phyloP scores from a whole-genome alignment of 257 asterid genomes.

The Solanum neorickii region DNA sequence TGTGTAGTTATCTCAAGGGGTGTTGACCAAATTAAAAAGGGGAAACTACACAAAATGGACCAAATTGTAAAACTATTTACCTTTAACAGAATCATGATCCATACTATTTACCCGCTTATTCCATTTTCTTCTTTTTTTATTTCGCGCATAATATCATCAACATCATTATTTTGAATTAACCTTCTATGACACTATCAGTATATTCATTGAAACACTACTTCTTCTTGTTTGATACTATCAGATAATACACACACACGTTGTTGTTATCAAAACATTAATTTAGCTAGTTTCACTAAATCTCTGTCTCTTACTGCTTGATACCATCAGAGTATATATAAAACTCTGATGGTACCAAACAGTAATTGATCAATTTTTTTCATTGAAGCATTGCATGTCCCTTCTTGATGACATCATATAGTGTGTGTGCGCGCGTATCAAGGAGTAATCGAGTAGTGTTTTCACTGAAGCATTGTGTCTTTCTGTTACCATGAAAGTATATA shows the following conservation, averaged over 20 bases:
- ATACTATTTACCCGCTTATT: too few species aligned
- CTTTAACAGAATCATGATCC: too few species aligned
- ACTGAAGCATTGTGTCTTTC: too few species aligned
- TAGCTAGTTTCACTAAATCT: too few species aligned
- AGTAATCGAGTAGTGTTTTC: too few species aligned
- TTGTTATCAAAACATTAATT: neutral
- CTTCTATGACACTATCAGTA: too few species aligned
- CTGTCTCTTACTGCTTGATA: too few species aligned
- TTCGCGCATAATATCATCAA: fast-evolving
- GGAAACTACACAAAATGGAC: neutral
- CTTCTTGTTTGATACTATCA: neutral
- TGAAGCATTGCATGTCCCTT: neutral
- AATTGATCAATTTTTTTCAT: neutral
- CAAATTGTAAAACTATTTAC: neutral
- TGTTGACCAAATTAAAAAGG: neutral
- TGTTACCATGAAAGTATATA: too few species aligned
- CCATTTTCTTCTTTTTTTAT: neutral
- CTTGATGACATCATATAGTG: neutral
- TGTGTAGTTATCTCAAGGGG: neutral
- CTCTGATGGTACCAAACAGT: neutral
- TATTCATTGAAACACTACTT: too few species aligned
- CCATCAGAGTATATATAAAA: too few species aligned
- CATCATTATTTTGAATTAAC: too few species aligned
- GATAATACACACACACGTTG: neutral
- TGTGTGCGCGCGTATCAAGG: too few species aligned